These are phyloP conservation scores for Hippophae tibetana DNA, from an alignment of 306 rosid species.

Conservation along the genomic window DNA sequence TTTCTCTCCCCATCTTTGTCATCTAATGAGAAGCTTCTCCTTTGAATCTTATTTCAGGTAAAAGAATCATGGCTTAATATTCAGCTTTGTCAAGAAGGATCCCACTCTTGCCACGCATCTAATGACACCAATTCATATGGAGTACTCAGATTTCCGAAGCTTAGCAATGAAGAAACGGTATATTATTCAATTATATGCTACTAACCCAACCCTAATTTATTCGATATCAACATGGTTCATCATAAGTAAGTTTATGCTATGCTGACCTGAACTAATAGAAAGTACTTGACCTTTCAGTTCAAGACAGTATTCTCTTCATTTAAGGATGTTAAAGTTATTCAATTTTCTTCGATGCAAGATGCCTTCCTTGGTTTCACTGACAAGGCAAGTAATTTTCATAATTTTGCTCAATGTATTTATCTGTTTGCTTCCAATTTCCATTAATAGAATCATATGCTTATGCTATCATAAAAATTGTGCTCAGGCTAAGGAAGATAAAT, in stretches of 20 bases:
- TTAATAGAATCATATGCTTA: background rate
- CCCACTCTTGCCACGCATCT: slow-evolving; percentile 38
- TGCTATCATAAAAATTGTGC: slow-evolving; percentile 1
- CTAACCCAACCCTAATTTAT: no score
- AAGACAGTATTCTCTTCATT: slow-evolving; percentile 56
- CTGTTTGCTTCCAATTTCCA: background rate
- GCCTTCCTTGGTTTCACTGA: slow-evolving; percentile 58
- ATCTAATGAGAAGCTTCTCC: slow-evolving; percentile 6
- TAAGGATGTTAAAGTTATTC: slow-evolving; percentile 80
- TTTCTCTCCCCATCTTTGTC: slow-evolving; percentile 10
- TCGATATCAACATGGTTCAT: no score
- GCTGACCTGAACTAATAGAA: no score
- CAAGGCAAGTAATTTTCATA: slow-evolving; percentile 41
- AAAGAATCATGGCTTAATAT: slow-evolving; percentile 84
- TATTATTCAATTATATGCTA: background rate
- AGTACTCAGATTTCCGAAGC: slow-evolving; percentile 71
- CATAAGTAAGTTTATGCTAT: no score
- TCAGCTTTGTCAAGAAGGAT: slow-evolving; percentile 74
- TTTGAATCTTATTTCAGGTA: slow-evolving; percentile 43
- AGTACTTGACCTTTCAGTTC: slow-evolving; percentile 31
- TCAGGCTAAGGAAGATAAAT: slow-evolving; percentile 64
- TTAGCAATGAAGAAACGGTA: slow-evolving; percentile 87
- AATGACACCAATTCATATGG: slow-evolving; percentile 40
- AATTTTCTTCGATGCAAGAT: slow-evolving; percentile 87
- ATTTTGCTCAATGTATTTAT: slow-evolving; percentile 1